Conservation (phyloP, 2,329 filamentous ascomycete genomes). For the Aspergillus brasiliensis region DNA sequence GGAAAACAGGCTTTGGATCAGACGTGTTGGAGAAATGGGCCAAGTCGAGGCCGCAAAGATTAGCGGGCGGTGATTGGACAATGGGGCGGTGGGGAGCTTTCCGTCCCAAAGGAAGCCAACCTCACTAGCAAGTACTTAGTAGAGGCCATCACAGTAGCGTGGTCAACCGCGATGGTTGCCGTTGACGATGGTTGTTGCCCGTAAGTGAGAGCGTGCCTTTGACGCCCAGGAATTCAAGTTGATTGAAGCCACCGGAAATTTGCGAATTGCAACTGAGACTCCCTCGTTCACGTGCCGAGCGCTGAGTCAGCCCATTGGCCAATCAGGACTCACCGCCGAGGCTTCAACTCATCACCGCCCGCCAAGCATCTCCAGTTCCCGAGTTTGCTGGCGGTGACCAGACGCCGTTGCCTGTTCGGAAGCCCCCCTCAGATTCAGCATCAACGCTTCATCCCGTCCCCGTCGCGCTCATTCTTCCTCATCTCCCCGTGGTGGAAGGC, state of each 20-base stretch:
- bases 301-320: conserved; percentile 24
- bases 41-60: not conserved
- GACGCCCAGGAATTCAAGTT: not conserved
- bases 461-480: not conserved
- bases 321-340: conserved; percentile 16
- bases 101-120: not conserved
- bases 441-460: not conserved
- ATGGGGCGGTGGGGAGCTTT: not conserved
- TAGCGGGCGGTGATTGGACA: not conserved
- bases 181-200: not conserved
- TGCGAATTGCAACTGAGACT: too few relatives aligned
- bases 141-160: not conserved
- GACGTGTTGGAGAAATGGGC: not conserved
- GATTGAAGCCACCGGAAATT: too few relatives aligned
- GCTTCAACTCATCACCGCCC: conserved; percentile 2
- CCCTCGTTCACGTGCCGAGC: conserved; percentile 1
- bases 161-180: not conserved
- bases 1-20: not conserved
- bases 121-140: not conserved
- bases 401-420: not conserved
- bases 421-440: not conserved
- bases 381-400: conserved; percentile 3
- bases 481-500: not conserved
- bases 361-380: conserved; percentile 5
- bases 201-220: not conserved